Percentiles rank a stretch among this genome's conserved stretches.
These are phyloP conservation scores for Neltuma alba DNA, from an alignment of 306 rosid genomes.

Conservation along the genomic window DNA sequence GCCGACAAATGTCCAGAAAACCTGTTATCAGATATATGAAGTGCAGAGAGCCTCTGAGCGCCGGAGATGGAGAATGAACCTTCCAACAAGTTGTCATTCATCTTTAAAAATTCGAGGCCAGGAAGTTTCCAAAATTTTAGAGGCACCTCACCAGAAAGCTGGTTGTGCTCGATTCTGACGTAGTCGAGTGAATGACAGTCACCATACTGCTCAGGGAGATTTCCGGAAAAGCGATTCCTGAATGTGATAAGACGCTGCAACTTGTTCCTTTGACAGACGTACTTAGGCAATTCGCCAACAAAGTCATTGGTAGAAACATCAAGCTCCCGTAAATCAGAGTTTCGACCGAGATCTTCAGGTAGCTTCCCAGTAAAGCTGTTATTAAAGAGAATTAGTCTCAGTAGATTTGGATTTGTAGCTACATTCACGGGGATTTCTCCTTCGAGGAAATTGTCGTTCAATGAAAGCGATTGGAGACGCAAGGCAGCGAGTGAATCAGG, in stretches of 20 bases:
- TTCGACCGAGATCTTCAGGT: slow-evolving; percentile 59
- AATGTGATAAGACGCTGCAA: slow-evolving; percentile 54
- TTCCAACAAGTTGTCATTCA: slow-evolving; percentile 56
- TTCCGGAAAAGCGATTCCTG: slow-evolving; percentile 58
- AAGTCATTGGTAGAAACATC: slow-evolving; percentile 81
- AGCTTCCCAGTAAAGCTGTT: slow-evolving; percentile 71
- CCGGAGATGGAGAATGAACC: slow-evolving; percentile 54
- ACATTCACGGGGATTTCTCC: slow-evolving; percentile 65
- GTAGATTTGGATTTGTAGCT: slow-evolving; percentile 54
- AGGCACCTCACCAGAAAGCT: slow-evolving; percentile 60
- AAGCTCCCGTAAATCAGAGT: slow-evolving; percentile 48
- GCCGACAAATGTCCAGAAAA: slow-evolving; percentile 61
- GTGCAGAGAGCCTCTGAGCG: slow-evolving; percentile 33
- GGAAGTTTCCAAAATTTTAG: slow-evolving; percentile 58
- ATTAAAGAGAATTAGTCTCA: slow-evolving; percentile 58
- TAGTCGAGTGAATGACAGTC: slow-evolving; percentile 58
- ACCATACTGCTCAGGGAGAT: slow-evolving; percentile 46
- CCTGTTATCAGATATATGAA: slow-evolving; percentile 46
- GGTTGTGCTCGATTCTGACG: slow-evolving; percentile 64
- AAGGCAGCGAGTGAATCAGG: slow-evolving; percentile 48
- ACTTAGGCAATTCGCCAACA: slow-evolving; percentile 57
- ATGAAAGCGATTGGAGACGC: slow-evolving; percentile 42
- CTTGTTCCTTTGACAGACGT: slow-evolving; percentile 57
- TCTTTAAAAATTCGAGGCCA: slow-evolving; percentile 35
- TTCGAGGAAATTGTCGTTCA: slow-evolving; percentile 67